Base-by-base conservation (phyloP, 768 basidiomycete species). In the Boletus sp. region DNA sequence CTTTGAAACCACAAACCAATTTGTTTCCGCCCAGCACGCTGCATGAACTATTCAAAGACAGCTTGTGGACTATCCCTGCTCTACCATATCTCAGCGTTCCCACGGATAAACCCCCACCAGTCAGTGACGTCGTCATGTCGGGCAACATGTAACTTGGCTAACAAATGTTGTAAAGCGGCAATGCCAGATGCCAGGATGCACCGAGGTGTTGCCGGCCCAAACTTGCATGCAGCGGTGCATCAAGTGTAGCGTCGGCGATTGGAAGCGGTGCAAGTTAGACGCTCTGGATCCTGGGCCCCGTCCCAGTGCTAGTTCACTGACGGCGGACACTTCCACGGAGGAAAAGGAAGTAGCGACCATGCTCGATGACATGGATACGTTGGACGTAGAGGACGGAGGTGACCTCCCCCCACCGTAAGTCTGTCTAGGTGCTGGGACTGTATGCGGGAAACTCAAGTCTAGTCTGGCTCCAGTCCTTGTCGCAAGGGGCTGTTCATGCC, bases 191-290 rank as follows among this genome's bases (percentile, higher is more conserved):
- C 32, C 47, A 7, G 54, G 54, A 29, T 71, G 68, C 51, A 44
- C 49, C 14, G 64, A 60, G 12, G 7, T n/a, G 2, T 45, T 67
- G 24, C 32, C 58, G 0, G n/a, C 50, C 5, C 55, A 54, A 1
- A 52, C 55, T 3, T 24, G 39, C n/a, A 56, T 60, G 50, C 47
- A 61, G n/a, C 58, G 58, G 9, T 70, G 68, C 29, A 46, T 61
- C 24, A 51, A 53, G n/a, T 71, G 68, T 44, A 55, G 52, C 46
- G 18, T 64, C 18, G 24, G 30, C 8, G 55, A 54, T 18, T 71
- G 70, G 68, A 67, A 62, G 9, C 58, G 50, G 28, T 55, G 52
- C 7, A 58, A 17, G 32, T 32, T 35, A 30, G 37, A 49, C 7
- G 35, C 49, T 4, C 18, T 47, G 20, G 33, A 51, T 20, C 29